Conservation (phyloP, 345 rosid species). For the Viola odorata region DNA sequence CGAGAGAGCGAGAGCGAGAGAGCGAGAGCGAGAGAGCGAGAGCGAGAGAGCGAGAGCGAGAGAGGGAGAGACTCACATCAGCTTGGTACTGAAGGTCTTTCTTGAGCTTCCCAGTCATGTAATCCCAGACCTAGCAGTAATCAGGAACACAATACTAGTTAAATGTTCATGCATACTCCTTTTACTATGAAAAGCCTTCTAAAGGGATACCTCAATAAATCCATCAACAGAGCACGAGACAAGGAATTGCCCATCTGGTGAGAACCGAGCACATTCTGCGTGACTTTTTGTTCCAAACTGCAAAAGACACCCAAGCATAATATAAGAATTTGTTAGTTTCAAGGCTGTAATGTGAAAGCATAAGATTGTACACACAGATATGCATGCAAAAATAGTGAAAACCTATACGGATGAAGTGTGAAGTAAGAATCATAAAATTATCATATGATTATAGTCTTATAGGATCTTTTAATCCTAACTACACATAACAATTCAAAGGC, state of each 20-base stretch:
- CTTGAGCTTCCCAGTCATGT: conserved; percentile 93
- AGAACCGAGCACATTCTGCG: conserved; percentile 92
- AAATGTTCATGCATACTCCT: conserved; percentile 16
- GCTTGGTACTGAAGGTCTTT: conserved; percentile 98
- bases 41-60: too few species aligned
- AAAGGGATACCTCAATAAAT: conserved; percentile 68
- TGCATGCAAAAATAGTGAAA: not conserved
- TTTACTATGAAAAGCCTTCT: conserved; percentile 1
- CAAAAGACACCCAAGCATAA: conserved; percentile 18
- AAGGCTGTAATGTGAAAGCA: not conserved
- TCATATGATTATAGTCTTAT: too few species aligned
- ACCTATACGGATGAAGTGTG: too few species aligned
- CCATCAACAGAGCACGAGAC: conserved; percentile 96
- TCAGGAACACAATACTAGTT: conserved; percentile 16
- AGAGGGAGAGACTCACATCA: conserved; percentile 77
- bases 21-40: too few species aligned
- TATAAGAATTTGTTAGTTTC: not conserved
- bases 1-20: too few species aligned
- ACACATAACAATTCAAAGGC: too few species aligned
- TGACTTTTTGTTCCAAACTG: conserved; percentile 95
- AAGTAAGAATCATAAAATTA: too few species aligned
- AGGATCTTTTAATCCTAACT: too few species aligned
- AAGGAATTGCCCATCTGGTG: conserved; percentile 98
- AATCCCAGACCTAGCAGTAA: conserved; percentile 83
- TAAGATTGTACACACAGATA: not conserved